A percentile compares a stretch with the other conserved stretches of the same genome.
Conservation (phyloP, 306 rosid genomes). For the Rosa rugosa region DNA sequence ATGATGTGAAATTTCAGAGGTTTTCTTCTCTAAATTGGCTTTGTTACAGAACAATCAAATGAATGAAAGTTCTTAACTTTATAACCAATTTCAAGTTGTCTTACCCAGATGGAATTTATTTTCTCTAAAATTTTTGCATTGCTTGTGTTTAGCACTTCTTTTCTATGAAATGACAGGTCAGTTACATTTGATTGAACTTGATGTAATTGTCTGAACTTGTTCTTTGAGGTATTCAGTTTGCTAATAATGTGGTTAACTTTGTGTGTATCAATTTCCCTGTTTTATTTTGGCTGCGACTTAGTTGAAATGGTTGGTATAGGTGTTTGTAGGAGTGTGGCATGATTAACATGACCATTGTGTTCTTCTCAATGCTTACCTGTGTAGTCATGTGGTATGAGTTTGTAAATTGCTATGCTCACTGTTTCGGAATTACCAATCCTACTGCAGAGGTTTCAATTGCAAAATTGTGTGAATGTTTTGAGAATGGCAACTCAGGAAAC, state of each 20-base stretch:
- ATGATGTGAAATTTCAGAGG: neutral
- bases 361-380: neutral
- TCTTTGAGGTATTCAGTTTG: neutral
- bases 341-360: neutral
- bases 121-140: neutral
- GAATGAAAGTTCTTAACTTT: neutral
- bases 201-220: conserved; percentile 1
- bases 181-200: neutral
- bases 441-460: neutral
- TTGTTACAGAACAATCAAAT: neutral
- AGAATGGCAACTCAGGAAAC: conserved; percentile 36
- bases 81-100: neutral
- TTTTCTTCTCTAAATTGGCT: neutral
- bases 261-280: neutral
- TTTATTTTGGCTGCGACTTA: neutral
- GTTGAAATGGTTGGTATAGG: neutral
- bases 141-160: neutral
- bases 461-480: neutral
- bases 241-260: neutral
- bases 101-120: neutral
- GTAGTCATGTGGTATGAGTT: neutral
- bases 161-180: neutral
- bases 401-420: neutral
- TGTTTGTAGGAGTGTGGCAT: neutral
- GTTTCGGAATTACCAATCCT: neutral